Conservation (phyloP, 2,329 filamentous ascomycete species). For the Talaromyces sp. region DNA sequence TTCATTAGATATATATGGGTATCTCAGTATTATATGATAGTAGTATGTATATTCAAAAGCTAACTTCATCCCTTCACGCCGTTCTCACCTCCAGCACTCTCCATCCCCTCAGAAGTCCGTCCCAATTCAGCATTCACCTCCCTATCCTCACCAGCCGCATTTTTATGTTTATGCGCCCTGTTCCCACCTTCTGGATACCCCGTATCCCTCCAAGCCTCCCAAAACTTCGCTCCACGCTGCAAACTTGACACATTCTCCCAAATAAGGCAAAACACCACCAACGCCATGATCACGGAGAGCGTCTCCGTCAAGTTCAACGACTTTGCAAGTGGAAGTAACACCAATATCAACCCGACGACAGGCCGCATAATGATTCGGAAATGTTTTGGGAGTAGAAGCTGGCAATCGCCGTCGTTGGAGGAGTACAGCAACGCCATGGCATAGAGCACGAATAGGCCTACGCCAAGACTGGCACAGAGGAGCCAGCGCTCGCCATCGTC, state of each 20-base stretch:
- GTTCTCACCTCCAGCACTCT: neutral
- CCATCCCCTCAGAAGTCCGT: neutral
- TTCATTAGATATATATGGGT: neutral
- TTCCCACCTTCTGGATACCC: slow-evolving; percentile 25
- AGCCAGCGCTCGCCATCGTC: slow-evolving; percentile 48
- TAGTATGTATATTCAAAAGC: neutral
- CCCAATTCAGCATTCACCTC: neutral
- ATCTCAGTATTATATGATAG: neutral
- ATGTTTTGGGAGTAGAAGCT: slow-evolving; percentile 32
- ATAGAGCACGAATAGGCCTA: slow-evolving; percentile 45
- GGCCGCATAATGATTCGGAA: slow-evolving; percentile 27
- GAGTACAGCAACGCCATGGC: slow-evolving; percentile 39
- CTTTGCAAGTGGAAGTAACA: slow-evolving; percentile 35
- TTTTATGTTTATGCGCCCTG: neutral
- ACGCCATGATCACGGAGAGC: slow-evolving; percentile 43
- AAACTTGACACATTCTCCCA: slow-evolving; percentile 44
- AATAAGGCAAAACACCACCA: slow-evolving; percentile 42
- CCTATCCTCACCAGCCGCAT: neutral
- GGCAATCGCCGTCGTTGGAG: slow-evolving; percentile 34
- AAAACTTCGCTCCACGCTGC: slow-evolving; percentile 24
- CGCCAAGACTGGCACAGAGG: slow-evolving; percentile 46
- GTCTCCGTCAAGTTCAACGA: slow-evolving; percentile 34
- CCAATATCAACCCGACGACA: slow-evolving; percentile 35
- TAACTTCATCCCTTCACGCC: neutral
- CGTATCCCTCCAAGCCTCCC: slow-evolving; percentile 30